Evolutionary conservation across 176 grass and related monocot species (phyloP).

Genomic region (Oryza meridionalis): DNA sequence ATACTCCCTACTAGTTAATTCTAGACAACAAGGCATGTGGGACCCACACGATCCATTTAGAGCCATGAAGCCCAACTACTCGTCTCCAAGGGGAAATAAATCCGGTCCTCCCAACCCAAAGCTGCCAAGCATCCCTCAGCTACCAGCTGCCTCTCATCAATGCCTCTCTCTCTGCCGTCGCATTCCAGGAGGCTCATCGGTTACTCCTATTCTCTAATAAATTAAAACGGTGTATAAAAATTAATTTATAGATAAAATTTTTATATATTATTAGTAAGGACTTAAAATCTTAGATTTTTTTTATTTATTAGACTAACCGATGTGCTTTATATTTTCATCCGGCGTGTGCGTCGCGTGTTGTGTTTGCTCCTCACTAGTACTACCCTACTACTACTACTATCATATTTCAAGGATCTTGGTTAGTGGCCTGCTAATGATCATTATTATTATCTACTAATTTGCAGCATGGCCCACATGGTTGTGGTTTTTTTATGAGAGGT

Average conservation of each 20-base stretch:
- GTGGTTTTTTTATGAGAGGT: neutral
- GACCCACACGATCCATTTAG: neutral
- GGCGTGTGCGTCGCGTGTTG: too few species aligned
- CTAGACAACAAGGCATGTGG: neutral
- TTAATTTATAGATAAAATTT: too few species aligned
- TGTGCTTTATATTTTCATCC: too few species aligned
- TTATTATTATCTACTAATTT: neutral
- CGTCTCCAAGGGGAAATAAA: neutral
- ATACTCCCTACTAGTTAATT: too few species aligned
- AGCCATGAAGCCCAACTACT: conserved; percentile 34
- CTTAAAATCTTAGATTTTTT: too few species aligned
- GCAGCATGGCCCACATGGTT: neutral
- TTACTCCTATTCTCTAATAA: too few species aligned
- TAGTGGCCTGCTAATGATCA: neutral
- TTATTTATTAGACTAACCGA: too few species aligned
- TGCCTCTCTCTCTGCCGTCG: neutral
- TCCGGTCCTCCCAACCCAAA: neutral
- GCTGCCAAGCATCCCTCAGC: neutral
- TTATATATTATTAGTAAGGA: too few species aligned
- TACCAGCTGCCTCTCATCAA: conserved; percentile 13
- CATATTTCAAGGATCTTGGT: neutral
- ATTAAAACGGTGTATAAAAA: too few species aligned
- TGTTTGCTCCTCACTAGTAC: neutral
- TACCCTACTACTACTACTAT: too few species aligned
- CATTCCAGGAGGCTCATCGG: too few species aligned